Conservation (phyloP, 148 eudicot genomes). For the Chenopodium suecicum region DNA sequence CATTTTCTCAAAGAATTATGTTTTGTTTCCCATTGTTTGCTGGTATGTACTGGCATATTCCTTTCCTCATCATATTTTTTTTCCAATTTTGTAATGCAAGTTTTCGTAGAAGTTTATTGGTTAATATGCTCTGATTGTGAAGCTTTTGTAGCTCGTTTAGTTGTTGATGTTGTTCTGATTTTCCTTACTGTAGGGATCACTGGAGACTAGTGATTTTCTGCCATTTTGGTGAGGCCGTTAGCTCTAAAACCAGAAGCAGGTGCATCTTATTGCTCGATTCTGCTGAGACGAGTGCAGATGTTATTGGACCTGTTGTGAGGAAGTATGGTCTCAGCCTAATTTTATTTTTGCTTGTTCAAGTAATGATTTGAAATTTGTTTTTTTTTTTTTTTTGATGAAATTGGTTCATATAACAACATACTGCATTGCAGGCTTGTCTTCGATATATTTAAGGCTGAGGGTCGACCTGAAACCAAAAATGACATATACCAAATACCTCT, state of each 20-base stretch:
- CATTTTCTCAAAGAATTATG: constrained; percentile 69
- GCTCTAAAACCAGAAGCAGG: constrained; percentile 37
- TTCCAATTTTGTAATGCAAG: not conserved
- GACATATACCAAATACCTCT: constrained; percentile 46
- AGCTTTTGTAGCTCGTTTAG: not conserved
- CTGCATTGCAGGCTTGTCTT: constrained; percentile 49
- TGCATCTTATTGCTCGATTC: constrained; percentile 81
- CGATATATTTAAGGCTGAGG: constrained; percentile 48
- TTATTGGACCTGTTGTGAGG: constrained; percentile 48
- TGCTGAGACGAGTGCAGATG: constrained; percentile 32
- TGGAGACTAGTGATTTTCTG: constrained; percentile 73
- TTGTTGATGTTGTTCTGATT: not conserved
- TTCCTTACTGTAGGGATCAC: constrained; percentile 49
- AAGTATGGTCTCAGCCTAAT: constrained; percentile 34
- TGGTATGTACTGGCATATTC: constrained; percentile 45
- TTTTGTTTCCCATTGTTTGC: constrained; percentile 65
- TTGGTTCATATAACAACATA: constrained; percentile 9
- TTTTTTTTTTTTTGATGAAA: not conserved
- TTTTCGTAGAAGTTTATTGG: not conserved
- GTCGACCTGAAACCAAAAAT: constrained; percentile 38
- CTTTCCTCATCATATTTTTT: not conserved
- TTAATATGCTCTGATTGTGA: too few relatives aligned
- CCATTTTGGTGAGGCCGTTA: constrained; percentile 50
- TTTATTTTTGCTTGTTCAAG: not conserved
- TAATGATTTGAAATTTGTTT: too few relatives aligned